Conservation (phyloP, 495 filamentous ascomycete genomes). For the Aspergillus leporis region DNA sequence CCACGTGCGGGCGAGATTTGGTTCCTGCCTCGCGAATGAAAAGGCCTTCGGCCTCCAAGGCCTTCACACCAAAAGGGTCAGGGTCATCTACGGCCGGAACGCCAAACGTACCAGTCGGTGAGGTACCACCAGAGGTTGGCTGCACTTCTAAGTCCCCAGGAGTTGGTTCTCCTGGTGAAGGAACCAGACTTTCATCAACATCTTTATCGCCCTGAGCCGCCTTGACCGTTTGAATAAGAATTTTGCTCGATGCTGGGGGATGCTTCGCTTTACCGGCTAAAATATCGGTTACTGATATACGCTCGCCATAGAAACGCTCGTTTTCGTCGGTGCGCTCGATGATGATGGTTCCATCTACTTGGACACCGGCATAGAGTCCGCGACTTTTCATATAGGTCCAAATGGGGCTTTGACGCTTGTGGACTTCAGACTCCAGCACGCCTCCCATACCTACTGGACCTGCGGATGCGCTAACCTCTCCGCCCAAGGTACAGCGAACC, state of each 20-base stretch:
- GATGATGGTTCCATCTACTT: constrained; percentile 80
- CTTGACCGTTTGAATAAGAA: constrained; percentile 77
- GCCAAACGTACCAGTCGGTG: constrained; percentile 56
- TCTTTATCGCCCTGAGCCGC: constrained; percentile 78
- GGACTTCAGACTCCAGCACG: constrained; percentile 70
- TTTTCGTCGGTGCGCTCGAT: constrained; percentile 88
- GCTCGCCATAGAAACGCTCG: constrained; percentile 78
- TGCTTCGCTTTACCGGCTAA: constrained; percentile 74
- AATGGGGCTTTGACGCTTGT: constrained; percentile 70
- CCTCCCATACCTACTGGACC: constrained; percentile 79
- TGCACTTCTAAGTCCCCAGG: constrained; percentile 72
- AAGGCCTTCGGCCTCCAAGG: constrained; percentile 79
- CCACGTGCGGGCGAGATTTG: constrained; percentile 63
- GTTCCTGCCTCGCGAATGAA: constrained; percentile 86
- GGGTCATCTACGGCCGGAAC: constrained; percentile 73
- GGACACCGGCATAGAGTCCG: constrained; percentile 79
- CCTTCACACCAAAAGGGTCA: constrained; percentile 85
- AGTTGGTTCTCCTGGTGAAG: constrained; percentile 55
- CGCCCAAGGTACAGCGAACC: constrained; percentile 73
- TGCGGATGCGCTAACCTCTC: constrained; percentile 72
- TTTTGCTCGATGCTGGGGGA: constrained; percentile 61
- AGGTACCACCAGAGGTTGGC: constrained; percentile 17
- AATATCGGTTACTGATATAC: constrained; percentile 75
- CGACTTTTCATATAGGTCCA: constrained; percentile 88
- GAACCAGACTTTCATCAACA: constrained; percentile 60